Evolutionary conservation across 73 alveolate species (phyloP), one percentile per base, ranked within the genome.

Genomic region (Paramecium pentaurelia): DNA sequence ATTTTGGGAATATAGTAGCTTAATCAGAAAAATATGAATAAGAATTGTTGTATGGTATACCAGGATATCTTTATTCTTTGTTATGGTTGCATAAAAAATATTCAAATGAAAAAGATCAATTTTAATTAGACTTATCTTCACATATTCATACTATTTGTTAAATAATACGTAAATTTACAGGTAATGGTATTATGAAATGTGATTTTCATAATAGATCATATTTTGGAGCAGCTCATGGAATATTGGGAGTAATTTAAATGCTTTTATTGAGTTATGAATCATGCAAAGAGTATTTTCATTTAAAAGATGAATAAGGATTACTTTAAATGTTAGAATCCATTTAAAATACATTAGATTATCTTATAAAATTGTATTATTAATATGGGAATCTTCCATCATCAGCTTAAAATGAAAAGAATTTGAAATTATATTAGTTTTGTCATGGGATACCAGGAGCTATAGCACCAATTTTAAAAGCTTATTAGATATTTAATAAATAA

Each of bases 381-480:
- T 37, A 93, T n/a, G 99, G 99, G 37, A 97, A 97, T 90, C 96
- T 97, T 70, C 98, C 99, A 44, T 88, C 96, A 59, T 84, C 93
- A 14, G 28, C 71, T 32, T 95, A 95, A 20, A 59, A 80, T 10
- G 93, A 87, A 18, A 92, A 90, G 4, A 97, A 95, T 37, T 97
- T 94, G n/a, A 86, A 86, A 7, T 91, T 95, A 36, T 95, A 92
- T 36, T 99, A 98, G 71, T 98, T 96, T 93, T 98, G 99, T 64
- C 99, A 98, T 97, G 99, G 99, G 36, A 97, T 99, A 60, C 97
- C 99, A 11, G 99, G 99, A 16, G 98, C 99, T 2, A 95, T 98
- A 34, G 98, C 97, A 58, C 93, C 97, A 60, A 92, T 97, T 60
- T 38, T 95, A 42, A 94, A 92, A 83, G 99, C 99, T 0, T 93